Percentiles rank a stretch among this genome's conserved stretches.
phyloP scores from a whole-genome alignment of 2,329 filamentous ascomycete species.

The Trichoderma brevicompactum region DNA sequence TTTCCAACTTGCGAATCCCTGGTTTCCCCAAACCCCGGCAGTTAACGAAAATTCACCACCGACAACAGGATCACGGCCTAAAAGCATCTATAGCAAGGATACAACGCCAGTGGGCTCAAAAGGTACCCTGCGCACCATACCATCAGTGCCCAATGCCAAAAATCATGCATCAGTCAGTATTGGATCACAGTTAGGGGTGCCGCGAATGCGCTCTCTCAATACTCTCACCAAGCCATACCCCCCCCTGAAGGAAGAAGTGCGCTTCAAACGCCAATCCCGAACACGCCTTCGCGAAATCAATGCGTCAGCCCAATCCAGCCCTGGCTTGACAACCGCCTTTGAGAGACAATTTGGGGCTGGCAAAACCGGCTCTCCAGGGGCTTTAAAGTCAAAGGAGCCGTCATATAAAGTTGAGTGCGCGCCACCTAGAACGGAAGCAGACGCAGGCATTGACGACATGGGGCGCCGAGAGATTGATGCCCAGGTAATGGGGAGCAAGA shows the following conservation, averaged over 20 bases:
- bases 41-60: slow-evolving; percentile 31
- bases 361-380: slow-evolving; percentile 33
- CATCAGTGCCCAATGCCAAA: slow-evolving; percentile 36
- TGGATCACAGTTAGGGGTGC: slow-evolving; percentile 13
- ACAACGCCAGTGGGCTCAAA: slow-evolving; percentile 27
- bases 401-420: not conserved
- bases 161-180: not conserved
- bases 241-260: slow-evolving; percentile 31
- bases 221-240: slow-evolving; percentile 31
- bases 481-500: slow-evolving; percentile 51
- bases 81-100: not conserved
- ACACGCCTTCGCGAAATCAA: slow-evolving; percentile 32
- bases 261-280: slow-evolving; percentile 34
- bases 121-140: slow-evolving; percentile 34
- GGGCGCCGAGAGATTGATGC: slow-evolving; percentile 34
- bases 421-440: not conserved
- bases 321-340: slow-evolving; percentile 35
- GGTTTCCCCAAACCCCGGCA: not conserved
- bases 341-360: slow-evolving; percentile 32
- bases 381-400: slow-evolving; percentile 20
- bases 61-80: not conserved
- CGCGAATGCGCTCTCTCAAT: slow-evolving; percentile 38
- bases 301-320: slow-evolving; percentile 38
- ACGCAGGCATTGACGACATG: slow-evolving; percentile 4
- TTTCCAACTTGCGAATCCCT: not conserved